Evolutionary conservation across 2,329 filamentous ascomycete species (phyloP).

Genomic region (Talaromyces albobiverticillius): DNA sequence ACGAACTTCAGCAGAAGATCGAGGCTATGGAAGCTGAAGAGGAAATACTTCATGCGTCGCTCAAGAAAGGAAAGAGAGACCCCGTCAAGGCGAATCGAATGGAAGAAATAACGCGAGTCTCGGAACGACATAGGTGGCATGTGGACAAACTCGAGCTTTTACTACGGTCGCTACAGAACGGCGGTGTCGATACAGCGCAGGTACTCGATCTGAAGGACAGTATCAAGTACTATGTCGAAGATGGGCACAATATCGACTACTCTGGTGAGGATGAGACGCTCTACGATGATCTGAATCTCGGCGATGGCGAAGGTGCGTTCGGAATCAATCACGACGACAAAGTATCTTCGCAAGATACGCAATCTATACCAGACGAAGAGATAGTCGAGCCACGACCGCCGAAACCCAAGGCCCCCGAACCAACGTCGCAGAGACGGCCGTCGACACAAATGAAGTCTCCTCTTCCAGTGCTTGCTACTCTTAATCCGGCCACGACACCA

Average conservation of each 20-base stretch:
- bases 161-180: conserved; percentile 86
- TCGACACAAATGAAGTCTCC: conserved; percentile 92
- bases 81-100: conserved; percentile 79
- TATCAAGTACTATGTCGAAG: conserved; percentile 92
- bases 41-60: conserved; percentile 77
- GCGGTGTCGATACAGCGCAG: conserved; percentile 80
- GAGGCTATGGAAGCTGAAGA: conserved; percentile 88
- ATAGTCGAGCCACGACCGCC: conserved; percentile 61
- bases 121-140: conserved; percentile 96
- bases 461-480: conserved; percentile 82
- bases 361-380: conserved; percentile 84
- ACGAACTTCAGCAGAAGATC: conserved; percentile 90
- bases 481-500: conserved; percentile 62
- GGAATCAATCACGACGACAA: conserved; percentile 80
- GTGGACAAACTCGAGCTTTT: conserved; percentile 89
- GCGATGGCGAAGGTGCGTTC: conserved; percentile 86
- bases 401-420: conserved; percentile 58
- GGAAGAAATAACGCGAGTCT: conserved; percentile 76
- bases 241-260: conserved; percentile 84
- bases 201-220: conserved; percentile 86
- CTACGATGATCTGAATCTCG: conserved; percentile 90
- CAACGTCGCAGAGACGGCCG: conserved; percentile 63
- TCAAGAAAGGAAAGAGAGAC: conserved; percentile 95
- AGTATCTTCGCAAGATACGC: conserved; percentile 90
- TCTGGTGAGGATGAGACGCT: conserved; percentile 84